Conservation (phyloP, 805 yeast genomes). For the Sporopachydermia lactativora region DNA sequence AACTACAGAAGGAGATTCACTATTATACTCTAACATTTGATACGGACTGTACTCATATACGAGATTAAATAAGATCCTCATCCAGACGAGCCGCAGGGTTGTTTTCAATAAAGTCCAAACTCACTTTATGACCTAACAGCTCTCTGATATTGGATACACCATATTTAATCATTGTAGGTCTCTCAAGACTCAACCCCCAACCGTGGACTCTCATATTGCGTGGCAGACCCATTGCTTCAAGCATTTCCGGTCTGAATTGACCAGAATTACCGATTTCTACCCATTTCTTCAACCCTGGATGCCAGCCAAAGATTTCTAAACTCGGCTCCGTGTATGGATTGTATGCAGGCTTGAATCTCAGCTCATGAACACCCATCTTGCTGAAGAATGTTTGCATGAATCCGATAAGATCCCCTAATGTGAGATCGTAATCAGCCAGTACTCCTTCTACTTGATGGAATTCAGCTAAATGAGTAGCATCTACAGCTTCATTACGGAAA, state of each 20-base stretch:
- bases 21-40: too few relatives aligned
- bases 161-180: slow-evolving; percentile 99
- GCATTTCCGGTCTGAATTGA: slow-evolving; percentile 99
- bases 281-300: slow-evolving; percentile 89
- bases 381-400: slow-evolving; percentile 96
- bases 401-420: slow-evolving; percentile 92
- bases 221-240: slow-evolving; percentile 96
- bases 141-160: slow-evolving; percentile 94
- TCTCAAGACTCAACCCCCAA: slow-evolving; percentile 92
- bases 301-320: slow-evolving; percentile 95
- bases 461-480: slow-evolving; percentile 98
- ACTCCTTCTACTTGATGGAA: slow-evolving; percentile 99
- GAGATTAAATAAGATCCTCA: slow-evolving; percentile 41
- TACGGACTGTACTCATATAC: too few relatives aligned
- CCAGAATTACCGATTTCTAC: slow-evolving; percentile 99
- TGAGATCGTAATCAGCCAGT: slow-evolving; percentile 87
- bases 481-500: slow-evolving; percentile 99
- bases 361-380: slow-evolving; percentile 92
- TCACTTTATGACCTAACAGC: slow-evolving; percentile 91
- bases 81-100: slow-evolving; percentile 98
- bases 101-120: slow-evolving; percentile 83
- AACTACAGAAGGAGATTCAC: too few relatives aligned
- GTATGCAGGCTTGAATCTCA: slow-evolving; percentile 97
- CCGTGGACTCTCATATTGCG: slow-evolving; percentile 88
- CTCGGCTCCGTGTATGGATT: slow-evolving; percentile 99